Evolutionary conservation across 306 rosid species (phyloP).

Genomic region (Arachis stenosperma): DNA sequence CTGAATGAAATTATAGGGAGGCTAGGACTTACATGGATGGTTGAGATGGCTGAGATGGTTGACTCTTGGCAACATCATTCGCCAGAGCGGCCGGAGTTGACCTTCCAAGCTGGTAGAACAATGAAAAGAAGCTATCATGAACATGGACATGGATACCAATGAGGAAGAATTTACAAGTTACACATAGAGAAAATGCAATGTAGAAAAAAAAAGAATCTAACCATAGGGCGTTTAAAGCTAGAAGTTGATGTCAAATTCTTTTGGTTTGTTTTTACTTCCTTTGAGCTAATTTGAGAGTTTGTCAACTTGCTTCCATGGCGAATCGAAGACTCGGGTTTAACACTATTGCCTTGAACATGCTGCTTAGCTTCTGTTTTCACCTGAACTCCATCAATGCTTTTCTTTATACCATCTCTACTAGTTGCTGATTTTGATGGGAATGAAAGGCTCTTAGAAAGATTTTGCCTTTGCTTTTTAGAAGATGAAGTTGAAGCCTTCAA

Average conservation of each 20-base stretch:
- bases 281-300: slow-evolving; percentile 52
- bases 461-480: slow-evolving; percentile 52
- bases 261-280: slow-evolving; percentile 48
- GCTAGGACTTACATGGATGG: slow-evolving; percentile 55
- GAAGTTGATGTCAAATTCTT: slow-evolving; percentile 50
- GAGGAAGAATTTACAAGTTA: slow-evolving; percentile 19
- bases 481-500: slow-evolving; percentile 47
- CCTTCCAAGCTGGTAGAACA: slow-evolving; percentile 55
- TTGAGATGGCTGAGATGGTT: slow-evolving; percentile 54
- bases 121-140: slow-evolving; percentile 7
- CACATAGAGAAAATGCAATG: neutral
- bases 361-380: slow-evolving; percentile 51
- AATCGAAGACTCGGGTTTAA: slow-evolving; percentile 50
- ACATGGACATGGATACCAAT: slow-evolving; percentile 29
- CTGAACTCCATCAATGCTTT: slow-evolving; percentile 60
- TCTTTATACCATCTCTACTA: slow-evolving; percentile 60
- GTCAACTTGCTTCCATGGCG: slow-evolving; percentile 51
- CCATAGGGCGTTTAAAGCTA: slow-evolving; percentile 51
- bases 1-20: neutral
- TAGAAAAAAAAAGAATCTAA: slow-evolving; percentile 28
- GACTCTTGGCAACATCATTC: slow-evolving; percentile 47
- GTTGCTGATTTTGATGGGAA: slow-evolving; percentile 69
- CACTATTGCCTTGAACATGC: slow-evolving; percentile 46
- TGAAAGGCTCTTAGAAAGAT: slow-evolving; percentile 77
- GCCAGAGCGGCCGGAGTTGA: slow-evolving; percentile 42